Percentiles rank a stretch among this genome's conserved stretches.
phyloP scores from a whole-genome alignment of 495 filamentous ascomycete genomes.

The Hypomontagnella monticulosa region DNA sequence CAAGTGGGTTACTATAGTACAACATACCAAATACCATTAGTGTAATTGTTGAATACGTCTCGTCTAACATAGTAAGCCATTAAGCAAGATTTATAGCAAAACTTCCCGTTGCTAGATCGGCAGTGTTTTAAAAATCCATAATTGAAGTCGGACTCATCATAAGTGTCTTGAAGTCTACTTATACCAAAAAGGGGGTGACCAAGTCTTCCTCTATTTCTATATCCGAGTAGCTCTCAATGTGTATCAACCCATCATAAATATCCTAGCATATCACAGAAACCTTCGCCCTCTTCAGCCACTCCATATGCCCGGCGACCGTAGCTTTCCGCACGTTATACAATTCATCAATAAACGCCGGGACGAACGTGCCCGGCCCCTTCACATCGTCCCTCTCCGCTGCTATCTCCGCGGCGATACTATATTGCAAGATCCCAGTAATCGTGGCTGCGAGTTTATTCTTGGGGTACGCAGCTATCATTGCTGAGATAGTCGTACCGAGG shows the following conservation, averaged over 20 bases:
- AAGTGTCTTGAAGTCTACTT: no score
- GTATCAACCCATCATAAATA: neutral
- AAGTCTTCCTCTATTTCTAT: no score
- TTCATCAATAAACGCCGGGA: conserved; percentile 84
- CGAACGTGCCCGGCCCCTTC: conserved; percentile 85
- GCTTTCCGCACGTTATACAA: conserved; percentile 62
- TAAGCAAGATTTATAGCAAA: no score
- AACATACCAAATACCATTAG: no score
- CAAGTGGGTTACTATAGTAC: no score
- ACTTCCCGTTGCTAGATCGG: no score
- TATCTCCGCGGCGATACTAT: conserved; percentile 85
- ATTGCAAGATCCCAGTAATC: conserved; percentile 75
- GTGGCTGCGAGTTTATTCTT: conserved; percentile 74
- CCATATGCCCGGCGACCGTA: conserved; percentile 57
- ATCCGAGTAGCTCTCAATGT: no score
- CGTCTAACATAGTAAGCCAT: no score
- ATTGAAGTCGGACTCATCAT: no score
- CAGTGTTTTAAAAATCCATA: no score
- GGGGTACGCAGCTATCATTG: conserved; percentile 69
- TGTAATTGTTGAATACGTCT: no score
- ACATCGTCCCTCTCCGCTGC: conserved; percentile 71
- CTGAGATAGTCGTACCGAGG: conserved; percentile 82
- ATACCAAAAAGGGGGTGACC: no score
- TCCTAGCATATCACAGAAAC: conserved; percentile 53
- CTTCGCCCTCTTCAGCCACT: conserved; percentile 67